A percentile compares a stretch with the other conserved stretches of the same genome.
Evolutionary conservation across 2,329 filamentous ascomycete genomes (phyloP).

Genomic region (Cytospora piceae): DNA sequence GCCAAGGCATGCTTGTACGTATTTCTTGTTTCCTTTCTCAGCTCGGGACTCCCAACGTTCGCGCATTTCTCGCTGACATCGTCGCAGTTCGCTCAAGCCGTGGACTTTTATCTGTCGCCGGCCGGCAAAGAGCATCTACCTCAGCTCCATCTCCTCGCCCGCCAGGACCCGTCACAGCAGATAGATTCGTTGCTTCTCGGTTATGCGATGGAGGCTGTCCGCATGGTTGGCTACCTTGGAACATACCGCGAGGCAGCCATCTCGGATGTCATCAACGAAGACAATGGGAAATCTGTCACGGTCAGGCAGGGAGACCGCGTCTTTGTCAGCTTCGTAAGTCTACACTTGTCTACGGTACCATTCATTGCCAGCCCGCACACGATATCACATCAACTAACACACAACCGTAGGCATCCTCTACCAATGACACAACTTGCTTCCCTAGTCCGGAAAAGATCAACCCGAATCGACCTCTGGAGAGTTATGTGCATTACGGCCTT

Average conservation of each 20-base stretch:
- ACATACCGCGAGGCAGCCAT: constrained; percentile 60
- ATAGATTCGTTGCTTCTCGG: constrained; percentile 67
- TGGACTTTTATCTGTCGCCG: constrained; percentile 72
- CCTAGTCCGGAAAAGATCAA: constrained; percentile 50
- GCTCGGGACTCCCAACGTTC: constrained; percentile 30
- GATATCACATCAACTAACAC: neutral
- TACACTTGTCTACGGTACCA: constrained; percentile 11
- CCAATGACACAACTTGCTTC: constrained; percentile 47
- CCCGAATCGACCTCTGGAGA: constrained; percentile 64
- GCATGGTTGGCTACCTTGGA: constrained; percentile 66
- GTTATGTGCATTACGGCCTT: constrained; percentile 67
- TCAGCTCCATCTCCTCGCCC: constrained; percentile 64
- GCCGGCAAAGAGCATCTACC: constrained; percentile 59
- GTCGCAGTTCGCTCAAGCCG: constrained; percentile 67
- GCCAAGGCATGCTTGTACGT: constrained; percentile 68
- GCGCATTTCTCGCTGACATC: neutral
- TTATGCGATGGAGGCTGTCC: constrained; percentile 73
- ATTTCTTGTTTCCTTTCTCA: too few relatives aligned
- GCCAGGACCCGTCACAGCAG: constrained; percentile 56
- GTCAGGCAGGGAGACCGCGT: constrained; percentile 63
- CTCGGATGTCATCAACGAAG: constrained; percentile 51
- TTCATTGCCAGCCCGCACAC: neutral
- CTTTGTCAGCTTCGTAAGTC: constrained; percentile 63
- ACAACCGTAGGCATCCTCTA: constrained; percentile 45
- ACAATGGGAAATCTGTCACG: constrained; percentile 54